Evolutionary conservation across 1,139 yeast genomes (phyloP).

Genomic region (Taphrina deformans): DNA sequence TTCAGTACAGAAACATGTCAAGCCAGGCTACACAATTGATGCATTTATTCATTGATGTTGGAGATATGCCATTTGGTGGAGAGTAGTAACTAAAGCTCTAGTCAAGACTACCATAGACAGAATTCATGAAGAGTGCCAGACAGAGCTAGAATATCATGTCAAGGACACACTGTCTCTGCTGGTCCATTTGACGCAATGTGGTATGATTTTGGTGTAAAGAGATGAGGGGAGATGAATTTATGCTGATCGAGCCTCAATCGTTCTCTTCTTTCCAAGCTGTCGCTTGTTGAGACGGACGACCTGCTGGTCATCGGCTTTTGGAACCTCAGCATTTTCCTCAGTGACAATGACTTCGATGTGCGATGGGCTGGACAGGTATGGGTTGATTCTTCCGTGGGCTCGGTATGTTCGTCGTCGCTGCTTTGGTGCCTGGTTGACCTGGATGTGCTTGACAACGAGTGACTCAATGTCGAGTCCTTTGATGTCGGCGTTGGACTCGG

Average conservation of each 20-base stretch:
- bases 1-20: too few species aligned
- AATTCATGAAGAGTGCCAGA: background rate
- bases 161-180: background rate
- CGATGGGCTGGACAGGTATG: slow-evolving; percentile 97
- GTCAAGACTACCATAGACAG: background rate
- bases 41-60: too few species aligned
- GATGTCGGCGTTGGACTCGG: slow-evolving; percentile 94
- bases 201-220: background rate
- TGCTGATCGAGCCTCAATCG: slow-evolving; percentile 29
- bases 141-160: background rate
- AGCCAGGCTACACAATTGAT: too few species aligned
- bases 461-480: slow-evolving; percentile 96
- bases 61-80: background rate
- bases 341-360: slow-evolving; percentile 97
- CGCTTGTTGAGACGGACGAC: slow-evolving; percentile 33
- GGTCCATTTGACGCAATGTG: background rate
- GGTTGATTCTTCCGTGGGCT: slow-evolving; percentile 99
- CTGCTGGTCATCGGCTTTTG: slow-evolving; percentile 73
- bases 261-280: slow-evolving; percentile 32
- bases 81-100: background rate
- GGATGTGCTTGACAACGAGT: slow-evolving; percentile 95
- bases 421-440: slow-evolving; percentile 99
- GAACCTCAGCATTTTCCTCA: slow-evolving; percentile 92
- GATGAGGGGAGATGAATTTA: background rate
- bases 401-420: slow-evolving; percentile 99